Conservation (phyloP, 371 early-diverging fungal species). For the Parasitella parasitica region DNA sequence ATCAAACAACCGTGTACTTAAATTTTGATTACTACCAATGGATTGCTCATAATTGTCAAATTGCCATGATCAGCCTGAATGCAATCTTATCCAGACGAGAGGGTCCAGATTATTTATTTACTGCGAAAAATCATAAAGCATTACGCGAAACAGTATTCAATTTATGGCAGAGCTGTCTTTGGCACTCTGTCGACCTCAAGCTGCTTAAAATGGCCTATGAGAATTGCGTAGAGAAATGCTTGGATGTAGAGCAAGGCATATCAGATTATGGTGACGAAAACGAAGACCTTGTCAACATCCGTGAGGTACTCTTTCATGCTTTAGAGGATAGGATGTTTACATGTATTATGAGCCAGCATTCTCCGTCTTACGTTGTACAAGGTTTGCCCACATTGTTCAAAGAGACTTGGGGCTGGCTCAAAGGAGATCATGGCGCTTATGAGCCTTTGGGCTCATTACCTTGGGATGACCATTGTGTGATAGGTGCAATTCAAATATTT, state of each 20-base stretch:
- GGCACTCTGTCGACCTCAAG: constrained; percentile 48
- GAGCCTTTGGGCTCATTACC: not conserved
- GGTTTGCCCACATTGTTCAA: constrained; percentile 37
- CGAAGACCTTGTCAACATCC: constrained; percentile 33
- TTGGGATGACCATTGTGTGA: constrained; percentile 18
- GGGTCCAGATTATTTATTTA: constrained; percentile 74
- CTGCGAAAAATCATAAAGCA: constrained; percentile 54
- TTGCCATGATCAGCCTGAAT: constrained; percentile 67
- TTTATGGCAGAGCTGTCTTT: constrained; percentile 62
- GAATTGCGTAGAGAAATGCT: constrained; percentile 23
- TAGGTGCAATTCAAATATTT: constrained; percentile 8
- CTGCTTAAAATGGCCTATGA: constrained; percentile 18
- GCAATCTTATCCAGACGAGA: constrained; percentile 60
- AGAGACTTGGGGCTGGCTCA: constrained; percentile 27
- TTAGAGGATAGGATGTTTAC: constrained; percentile 31
- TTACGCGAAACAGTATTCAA: constrained; percentile 61
- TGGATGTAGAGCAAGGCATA: constrained; percentile 17
- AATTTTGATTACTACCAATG: constrained; percentile 63
- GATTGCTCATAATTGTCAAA: constrained; percentile 63
- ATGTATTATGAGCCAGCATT: constrained; percentile 33
- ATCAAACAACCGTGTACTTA: constrained; percentile 51
- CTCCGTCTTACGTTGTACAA: constrained; percentile 30
- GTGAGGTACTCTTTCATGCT: constrained; percentile 29
- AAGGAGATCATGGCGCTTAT: constrained; percentile 25
- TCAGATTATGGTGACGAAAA: constrained; percentile 42